Evolutionary conservation across 176 grass and related monocot genomes (phyloP).

Genomic region (Musa schizocarpa): DNA sequence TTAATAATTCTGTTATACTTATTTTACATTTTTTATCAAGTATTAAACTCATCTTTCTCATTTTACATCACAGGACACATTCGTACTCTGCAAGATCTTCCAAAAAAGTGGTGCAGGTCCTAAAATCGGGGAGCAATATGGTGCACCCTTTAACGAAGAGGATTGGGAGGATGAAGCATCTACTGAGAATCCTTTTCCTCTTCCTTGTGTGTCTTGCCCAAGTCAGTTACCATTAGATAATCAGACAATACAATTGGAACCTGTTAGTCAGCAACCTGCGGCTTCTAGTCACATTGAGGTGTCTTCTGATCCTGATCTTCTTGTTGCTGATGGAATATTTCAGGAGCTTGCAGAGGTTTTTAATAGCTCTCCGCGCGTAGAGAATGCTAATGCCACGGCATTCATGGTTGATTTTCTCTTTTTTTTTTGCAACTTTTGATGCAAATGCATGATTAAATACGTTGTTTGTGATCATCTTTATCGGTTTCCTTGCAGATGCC

Average conservation of each 20-base stretch:
- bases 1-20: background rate
- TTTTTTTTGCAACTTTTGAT: background rate
- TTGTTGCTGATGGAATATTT: background rate
- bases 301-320: background rate
- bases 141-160: constrained; percentile 77
- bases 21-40: background rate
- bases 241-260: constrained; percentile 1
- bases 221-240: constrained; percentile 21
- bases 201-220: constrained; percentile 12
- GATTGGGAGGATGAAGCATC: constrained; percentile 55
- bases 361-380: background rate
- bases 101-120: constrained; percentile 77
- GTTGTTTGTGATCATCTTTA: background rate
- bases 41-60: background rate
- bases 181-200: constrained; percentile 29
- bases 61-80: constrained; percentile 50
- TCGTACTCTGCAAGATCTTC: constrained; percentile 82
- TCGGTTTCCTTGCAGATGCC: constrained; percentile 25
- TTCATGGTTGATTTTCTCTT: background rate
- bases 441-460: background rate
- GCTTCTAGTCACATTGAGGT: constrained; percentile 1
- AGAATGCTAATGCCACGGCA: background rate
- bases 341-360: background rate
- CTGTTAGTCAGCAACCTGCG: constrained; percentile 22
- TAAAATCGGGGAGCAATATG: constrained; percentile 76